Percentiles rank a stretch among this genome's conserved stretches.
These are phyloP conservation scores for Penicillium sp. DNA, from an alignment of 2,329 filamentous ascomycete genomes.

Conservation along the genomic window DNA sequence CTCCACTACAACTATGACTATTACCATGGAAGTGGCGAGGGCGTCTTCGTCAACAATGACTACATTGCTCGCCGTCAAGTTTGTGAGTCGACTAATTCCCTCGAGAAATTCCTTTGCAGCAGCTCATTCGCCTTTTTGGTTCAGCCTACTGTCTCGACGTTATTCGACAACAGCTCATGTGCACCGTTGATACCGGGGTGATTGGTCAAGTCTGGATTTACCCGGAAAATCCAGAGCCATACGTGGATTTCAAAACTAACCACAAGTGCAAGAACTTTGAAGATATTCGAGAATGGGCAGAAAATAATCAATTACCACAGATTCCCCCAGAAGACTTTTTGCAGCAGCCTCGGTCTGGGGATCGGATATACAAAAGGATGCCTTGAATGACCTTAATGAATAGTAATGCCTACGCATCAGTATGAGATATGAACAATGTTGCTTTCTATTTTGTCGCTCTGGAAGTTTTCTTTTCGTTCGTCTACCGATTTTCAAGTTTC, in stretches of 20 bases:
- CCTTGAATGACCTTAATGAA: conserved; percentile 11
- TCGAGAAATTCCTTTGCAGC: neutral
- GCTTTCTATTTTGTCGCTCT: too few species aligned
- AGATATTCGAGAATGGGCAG: conserved; percentile 58
- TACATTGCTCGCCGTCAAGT: conserved; percentile 60
- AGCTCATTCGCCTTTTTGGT: neutral
- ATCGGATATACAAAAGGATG: conserved; percentile 28
- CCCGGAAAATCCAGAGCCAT: conserved; percentile 52
- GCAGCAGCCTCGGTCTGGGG: conserved; percentile 36
- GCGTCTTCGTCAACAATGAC: conserved; percentile 62
- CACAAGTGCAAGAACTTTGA: conserved; percentile 65
- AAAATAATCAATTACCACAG: conserved; percentile 55
- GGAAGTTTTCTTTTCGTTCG: too few species aligned
- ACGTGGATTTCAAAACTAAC: conserved; percentile 66
- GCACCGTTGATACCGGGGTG: conserved; percentile 63
- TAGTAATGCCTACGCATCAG: neutral
- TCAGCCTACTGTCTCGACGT: conserved; percentile 65
- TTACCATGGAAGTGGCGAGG: conserved; percentile 55
- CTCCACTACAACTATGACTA: conserved; percentile 65
- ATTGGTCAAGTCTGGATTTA: conserved; percentile 65
- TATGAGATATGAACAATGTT: conserved; percentile 2
- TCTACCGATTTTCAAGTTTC: too few species aligned
- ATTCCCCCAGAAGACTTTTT: conserved; percentile 49
- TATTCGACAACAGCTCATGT: conserved; percentile 67
- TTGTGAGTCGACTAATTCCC: conserved; percentile 49